Percentiles rank a stretch among this genome's conserved stretches.
phyloP scores from a whole-genome alignment of 2,329 filamentous ascomycete genomes.

The Alternaria ventricosa region DNA sequence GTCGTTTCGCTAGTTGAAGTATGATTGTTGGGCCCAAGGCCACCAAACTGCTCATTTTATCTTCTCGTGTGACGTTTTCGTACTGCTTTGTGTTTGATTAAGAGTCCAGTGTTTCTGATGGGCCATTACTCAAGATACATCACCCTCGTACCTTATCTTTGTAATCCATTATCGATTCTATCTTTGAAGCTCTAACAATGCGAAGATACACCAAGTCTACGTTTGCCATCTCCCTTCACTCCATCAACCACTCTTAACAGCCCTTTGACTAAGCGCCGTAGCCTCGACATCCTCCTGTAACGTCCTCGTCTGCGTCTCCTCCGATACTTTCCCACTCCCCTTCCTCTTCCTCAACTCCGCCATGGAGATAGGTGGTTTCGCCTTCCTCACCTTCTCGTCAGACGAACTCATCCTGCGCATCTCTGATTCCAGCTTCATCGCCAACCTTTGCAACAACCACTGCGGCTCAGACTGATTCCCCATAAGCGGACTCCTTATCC shows the following conservation, averaged over 20 bases:
- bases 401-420: conserved; percentile 40
- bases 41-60: not conserved
- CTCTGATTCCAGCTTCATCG: conserved; percentile 59
- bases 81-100: no score
- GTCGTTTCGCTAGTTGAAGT: not conserved
- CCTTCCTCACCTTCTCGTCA: conserved; percentile 18
- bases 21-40: conserved; percentile 21
- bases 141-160: no score
- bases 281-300: conserved; percentile 15
- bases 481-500: conserved; percentile 72
- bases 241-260: conserved; percentile 1
- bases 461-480: conserved; percentile 71
- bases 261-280: conserved; percentile 13
- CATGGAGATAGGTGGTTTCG: conserved; percentile 46
- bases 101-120: no score
- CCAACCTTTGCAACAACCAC: conserved; percentile 74
- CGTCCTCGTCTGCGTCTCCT: conserved; percentile 8
- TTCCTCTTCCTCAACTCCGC: conserved; percentile 22
- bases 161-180: no score
- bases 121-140: no score
- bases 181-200: no score
- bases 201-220: no score
- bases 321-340: conserved; percentile 1
- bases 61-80: no score
- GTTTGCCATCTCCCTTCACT: no score